Conservation (phyloP, 2,329 filamentous ascomycete genomes). For the Paramyrothecium sp. region DNA sequence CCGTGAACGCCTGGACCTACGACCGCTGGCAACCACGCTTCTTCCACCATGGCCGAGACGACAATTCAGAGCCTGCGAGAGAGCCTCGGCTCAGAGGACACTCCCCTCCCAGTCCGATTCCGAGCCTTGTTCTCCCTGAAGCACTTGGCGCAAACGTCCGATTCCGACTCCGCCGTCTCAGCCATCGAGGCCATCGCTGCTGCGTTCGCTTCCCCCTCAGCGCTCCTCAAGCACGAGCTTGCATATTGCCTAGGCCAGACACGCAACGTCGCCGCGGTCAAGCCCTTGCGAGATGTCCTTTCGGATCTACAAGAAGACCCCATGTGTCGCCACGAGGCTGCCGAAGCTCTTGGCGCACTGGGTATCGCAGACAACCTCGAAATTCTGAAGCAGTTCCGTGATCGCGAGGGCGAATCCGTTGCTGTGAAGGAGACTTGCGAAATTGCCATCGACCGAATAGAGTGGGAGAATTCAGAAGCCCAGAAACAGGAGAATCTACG, state of each 20-base stretch:
- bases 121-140: conserved; percentile 97
- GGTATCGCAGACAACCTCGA: conserved; percentile 73
- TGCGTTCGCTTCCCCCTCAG: conserved; percentile 80
- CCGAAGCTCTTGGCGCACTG: conserved; percentile 88
- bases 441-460: conserved; percentile 89
- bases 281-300: conserved; percentile 71
- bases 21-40: no score
- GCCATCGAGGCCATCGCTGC: conserved; percentile 82
- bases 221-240: conserved; percentile 91
- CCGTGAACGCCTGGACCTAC: no score
- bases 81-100: conserved; percentile 75
- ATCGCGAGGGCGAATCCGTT: conserved; percentile 72
- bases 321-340: conserved; percentile 96
- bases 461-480: conserved; percentile 82
- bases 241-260: conserved; percentile 97
- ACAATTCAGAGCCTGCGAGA: conserved; percentile 67
- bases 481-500: conserved; percentile 74
- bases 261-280: conserved; percentile 70
- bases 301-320: conserved; percentile 79
- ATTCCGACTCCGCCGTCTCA: conserved; percentile 53
- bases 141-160: conserved; percentile 73
- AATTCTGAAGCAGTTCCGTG: conserved; percentile 69
- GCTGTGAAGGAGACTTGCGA: conserved; percentile 95
- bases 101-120: conserved; percentile 85
- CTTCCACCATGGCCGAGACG: conserved; percentile 21